These are phyloP conservation scores for Benincasa hispida DNA, from an alignment of 306 rosid species.

Conservation along the genomic window DNA sequence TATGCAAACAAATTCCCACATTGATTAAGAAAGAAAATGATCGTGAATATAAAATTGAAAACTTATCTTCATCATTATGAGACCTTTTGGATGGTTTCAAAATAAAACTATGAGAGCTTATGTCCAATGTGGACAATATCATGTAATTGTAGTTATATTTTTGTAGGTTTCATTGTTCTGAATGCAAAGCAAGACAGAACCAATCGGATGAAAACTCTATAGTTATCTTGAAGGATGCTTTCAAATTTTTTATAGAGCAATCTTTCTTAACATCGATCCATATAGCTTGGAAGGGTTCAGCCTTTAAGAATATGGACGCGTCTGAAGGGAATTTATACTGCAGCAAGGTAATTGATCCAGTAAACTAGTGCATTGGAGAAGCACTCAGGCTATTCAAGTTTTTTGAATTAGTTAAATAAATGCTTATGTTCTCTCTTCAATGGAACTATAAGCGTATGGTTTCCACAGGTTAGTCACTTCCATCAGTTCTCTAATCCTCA, in stretches of 20 bases:
- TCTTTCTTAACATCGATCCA: background rate
- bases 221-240: background rate
- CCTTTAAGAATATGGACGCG: background rate
- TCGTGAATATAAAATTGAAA: too few relatives aligned
- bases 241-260: background rate
- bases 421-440: constrained; percentile 17
- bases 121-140: too few relatives aligned
- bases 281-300: background rate
- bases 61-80: too few relatives aligned
- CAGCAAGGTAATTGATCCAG: background rate
- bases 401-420: background rate
- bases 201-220: background rate
- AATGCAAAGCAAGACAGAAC: background rate
- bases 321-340: background rate
- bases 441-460: constrained; percentile 65
- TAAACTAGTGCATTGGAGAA: background rate
- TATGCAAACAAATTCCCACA: too few relatives aligned
- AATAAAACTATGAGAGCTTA: too few relatives aligned
- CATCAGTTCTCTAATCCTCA: constrained; percentile 65
- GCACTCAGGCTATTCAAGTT: background rate
- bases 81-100: too few relatives aligned
- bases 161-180: too few relatives aligned
- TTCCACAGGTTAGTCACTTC: constrained; percentile 46
- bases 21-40: too few relatives aligned
- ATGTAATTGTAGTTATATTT: too few relatives aligned